Percentiles rank a stretch among this genome's conserved stretches.
These are phyloP conservation scores for Chalciporus pseudorubinellus DNA, from an alignment of 768 basidiomycete species.

Conservation along the genomic window DNA sequence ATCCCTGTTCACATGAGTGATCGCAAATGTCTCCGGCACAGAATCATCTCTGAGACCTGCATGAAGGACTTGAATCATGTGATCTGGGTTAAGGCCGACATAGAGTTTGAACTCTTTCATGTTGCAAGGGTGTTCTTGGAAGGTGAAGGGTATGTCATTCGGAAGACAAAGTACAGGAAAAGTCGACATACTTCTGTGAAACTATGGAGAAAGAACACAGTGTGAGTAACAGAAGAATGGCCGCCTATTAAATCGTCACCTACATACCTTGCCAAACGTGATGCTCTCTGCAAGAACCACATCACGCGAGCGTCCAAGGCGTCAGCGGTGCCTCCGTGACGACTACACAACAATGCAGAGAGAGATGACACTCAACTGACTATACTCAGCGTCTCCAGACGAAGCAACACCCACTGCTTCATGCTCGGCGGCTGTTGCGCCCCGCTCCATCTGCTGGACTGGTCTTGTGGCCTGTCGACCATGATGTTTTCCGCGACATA, in stretches of 20 bases:
- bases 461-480: conserved; percentile 59
- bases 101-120: conserved; percentile 80
- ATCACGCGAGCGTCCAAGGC: conserved; percentile 7
- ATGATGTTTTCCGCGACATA: conserved; percentile 71
- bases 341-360: neutral
- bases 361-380: conserved; percentile 54
- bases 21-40: conserved; percentile 59
- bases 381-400: conserved; percentile 55
- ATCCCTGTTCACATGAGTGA: conserved; percentile 53
- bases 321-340: conserved; percentile 4
- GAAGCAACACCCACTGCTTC: conserved; percentile 71
- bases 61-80: conserved; percentile 67
- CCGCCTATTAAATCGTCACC: neutral
- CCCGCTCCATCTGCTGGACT: conserved; percentile 74
- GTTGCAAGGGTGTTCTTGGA: conserved; percentile 77
- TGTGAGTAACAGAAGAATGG: neutral
- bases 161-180: neutral
- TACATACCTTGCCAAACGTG: conserved; percentile 75
- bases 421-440: conserved; percentile 52
- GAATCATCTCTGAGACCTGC: conserved; percentile 64
- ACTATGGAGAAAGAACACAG: conserved; percentile 6
- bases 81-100: conserved; percentile 60
- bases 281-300: conserved; percentile 50
- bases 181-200: conserved; percentile 24
- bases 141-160: conserved; percentile 1